phyloP scores from a whole-genome alignment of 352 stramenopile genomes.

The Phytopythium boreale region DNA sequence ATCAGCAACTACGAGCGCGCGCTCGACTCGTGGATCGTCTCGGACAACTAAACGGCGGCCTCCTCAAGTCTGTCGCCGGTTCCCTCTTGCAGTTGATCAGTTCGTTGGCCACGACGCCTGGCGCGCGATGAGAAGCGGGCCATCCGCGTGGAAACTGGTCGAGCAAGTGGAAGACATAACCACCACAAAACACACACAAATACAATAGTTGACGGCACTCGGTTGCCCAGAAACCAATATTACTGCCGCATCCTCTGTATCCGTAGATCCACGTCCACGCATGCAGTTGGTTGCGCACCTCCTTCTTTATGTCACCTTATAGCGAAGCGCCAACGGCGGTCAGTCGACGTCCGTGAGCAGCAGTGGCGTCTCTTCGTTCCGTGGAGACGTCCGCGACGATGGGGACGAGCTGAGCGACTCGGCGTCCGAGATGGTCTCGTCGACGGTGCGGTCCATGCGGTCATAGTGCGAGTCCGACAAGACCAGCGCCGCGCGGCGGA shows the following conservation, averaged over 20 bases:
- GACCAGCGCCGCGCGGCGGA: slow-evolving; percentile 57
- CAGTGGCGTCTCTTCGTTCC: slow-evolving; percentile 25
- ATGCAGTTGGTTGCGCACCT: too few relatives aligned
- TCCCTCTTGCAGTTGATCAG: not conserved
- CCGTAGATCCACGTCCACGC: too few relatives aligned
- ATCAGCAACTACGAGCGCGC: slow-evolving; percentile 90
- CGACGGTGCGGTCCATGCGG: not conserved
- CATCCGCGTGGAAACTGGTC: not conserved
- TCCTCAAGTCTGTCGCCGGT: not conserved
- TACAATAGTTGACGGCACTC: not conserved
- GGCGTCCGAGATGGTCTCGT: slow-evolving; percentile 14
- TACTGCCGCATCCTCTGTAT: not conserved
- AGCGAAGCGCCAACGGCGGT: too few relatives aligned
- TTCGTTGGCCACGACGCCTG: not conserved
- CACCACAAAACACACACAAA: not conserved
- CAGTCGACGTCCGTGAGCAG: slow-evolving; percentile 8
- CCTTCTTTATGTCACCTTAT: too few relatives aligned
- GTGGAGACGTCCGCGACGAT: slow-evolving; percentile 7
- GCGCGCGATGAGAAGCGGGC: slow-evolving; percentile 1
- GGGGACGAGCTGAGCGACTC: slow-evolving; percentile 22
- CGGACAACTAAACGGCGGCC: slow-evolving; percentile 72
- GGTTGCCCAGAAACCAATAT: not conserved
- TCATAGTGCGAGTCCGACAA: slow-evolving; percentile 16
- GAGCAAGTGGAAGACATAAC: not conserved
- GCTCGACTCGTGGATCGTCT: slow-evolving; percentile 86